Conservation (phyloP, 352 stramenopile species). For the Globisporangium splendens region DNA sequence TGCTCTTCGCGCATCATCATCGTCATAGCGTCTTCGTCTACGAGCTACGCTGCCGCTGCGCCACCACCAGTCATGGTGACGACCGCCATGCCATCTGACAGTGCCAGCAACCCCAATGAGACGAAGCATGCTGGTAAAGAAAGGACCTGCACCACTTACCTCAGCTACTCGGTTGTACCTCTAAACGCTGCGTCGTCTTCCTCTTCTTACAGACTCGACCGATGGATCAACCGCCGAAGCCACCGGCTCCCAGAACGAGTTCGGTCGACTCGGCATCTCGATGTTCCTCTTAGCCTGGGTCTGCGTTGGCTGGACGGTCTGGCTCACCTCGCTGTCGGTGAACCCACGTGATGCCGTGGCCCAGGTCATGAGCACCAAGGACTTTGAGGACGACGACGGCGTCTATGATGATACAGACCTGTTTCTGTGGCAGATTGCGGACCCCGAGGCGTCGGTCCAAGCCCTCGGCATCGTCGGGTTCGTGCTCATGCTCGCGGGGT, state of each 20-base stretch:
- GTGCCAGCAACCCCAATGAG: too few species aligned
- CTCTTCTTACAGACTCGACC: too few species aligned
- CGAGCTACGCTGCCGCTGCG: too few species aligned
- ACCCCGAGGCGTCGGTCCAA: neutral
- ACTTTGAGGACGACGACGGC: constrained; percentile 3
- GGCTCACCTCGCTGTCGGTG: constrained; percentile 7
- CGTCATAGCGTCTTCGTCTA: too few species aligned
- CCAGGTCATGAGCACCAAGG: constrained; percentile 4
- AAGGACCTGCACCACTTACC: too few species aligned
- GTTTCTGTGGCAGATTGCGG: constrained; percentile 10
- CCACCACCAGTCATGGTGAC: too few species aligned
- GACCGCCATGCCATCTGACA: too few species aligned
- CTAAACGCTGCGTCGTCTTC: too few species aligned
- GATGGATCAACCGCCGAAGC: too few species aligned
- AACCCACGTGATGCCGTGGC: constrained; percentile 7
- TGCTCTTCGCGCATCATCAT: too few species aligned
- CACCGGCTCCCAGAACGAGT: constrained; percentile 1
- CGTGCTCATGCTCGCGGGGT: constrained; percentile 2
- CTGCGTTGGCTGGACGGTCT: constrained; percentile 15
- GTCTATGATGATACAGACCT: neutral
- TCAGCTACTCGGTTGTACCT: too few species aligned
- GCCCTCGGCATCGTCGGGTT: constrained; percentile 7
- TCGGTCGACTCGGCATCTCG: constrained; percentile 11
- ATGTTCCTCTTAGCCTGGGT: constrained; percentile 10
- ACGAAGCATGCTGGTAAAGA: too few species aligned